Conservation (phyloP, 345 rosid genomes). For the Arabidopsis suecica region DNA sequence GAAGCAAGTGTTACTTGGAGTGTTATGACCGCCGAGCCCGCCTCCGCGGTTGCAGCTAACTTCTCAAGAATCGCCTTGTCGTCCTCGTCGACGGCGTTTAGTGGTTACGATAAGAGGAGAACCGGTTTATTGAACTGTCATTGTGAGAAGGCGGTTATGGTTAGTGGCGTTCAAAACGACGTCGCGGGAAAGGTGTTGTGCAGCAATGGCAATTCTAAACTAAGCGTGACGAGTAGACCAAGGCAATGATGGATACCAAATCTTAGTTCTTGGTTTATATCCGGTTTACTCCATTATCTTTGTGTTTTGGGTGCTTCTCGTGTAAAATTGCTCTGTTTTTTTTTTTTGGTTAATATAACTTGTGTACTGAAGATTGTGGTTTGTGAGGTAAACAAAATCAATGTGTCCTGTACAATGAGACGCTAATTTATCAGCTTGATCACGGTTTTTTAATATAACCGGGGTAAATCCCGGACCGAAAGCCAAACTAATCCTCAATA, state of each 20-base stretch:
- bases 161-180: conserved; percentile 8
- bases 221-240: conserved; percentile 31
- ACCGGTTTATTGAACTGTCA: conserved; percentile 65
- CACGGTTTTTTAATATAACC: background rate
- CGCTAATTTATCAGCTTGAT: background rate
- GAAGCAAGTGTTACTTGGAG: conserved; percentile 96
- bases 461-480: background rate
- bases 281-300: conserved; percentile 5
- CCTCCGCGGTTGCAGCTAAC: conserved; percentile 49
- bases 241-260: conserved; percentile 9
- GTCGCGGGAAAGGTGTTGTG: conserved; percentile 30
- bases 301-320: conserved; percentile 13
- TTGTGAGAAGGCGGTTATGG: conserved; percentile 74
- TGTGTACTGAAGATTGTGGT: conserved; percentile 28
- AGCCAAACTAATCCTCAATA: background rate
- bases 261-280: conserved; percentile 20
- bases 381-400: conserved; percentile 17
- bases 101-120: conserved; percentile 40
- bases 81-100: background rate
- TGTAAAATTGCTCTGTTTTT: conserved; percentile 8
- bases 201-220: conserved; percentile 37
- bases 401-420: background rate
- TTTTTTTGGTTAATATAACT: background rate
- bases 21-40: conserved; percentile 74
- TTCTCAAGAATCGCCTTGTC: conserved; percentile 59